phyloP scores from a whole-genome alignment of 345 rosid genomes.

The Brassica nigra region DNA sequence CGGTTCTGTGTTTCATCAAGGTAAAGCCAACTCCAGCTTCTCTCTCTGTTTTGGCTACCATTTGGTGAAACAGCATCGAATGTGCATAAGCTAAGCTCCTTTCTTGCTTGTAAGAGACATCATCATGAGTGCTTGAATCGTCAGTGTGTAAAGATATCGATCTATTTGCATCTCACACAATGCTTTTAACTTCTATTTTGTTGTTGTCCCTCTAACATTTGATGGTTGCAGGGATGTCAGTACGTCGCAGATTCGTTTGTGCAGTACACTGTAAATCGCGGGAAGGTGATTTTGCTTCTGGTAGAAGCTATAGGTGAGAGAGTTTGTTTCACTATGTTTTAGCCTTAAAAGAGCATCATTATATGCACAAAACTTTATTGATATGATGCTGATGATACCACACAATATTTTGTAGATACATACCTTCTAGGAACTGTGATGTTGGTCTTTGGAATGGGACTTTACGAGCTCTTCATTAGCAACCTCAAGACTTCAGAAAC shows the following conservation, averaged over 20 bases:
- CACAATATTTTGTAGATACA: conserved; percentile 52
- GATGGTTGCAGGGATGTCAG: conserved; percentile 66
- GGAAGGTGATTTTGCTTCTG: conserved; percentile 69
- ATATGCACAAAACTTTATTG: not conserved
- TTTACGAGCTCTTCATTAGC: conserved; percentile 88
- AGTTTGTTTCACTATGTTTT: not conserved
- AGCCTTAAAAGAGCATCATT: not conserved
- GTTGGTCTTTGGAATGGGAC: conserved; percentile 96
- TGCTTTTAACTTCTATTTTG: not conserved
- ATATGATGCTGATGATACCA: conserved; percentile 5
- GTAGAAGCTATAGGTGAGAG: conserved; percentile 89
- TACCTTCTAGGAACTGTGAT: conserved; percentile 93
- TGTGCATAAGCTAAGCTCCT: not conserved
- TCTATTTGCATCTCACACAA: too few species aligned
- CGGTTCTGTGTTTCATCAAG: conserved; percentile 79
- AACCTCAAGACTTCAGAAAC: conserved; percentile 65
- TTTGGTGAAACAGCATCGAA: not conserved
- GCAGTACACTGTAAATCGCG: conserved; percentile 52
- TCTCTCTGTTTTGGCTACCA: not conserved
- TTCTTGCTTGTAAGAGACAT: not conserved
- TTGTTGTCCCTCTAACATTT: conserved; percentile 7
- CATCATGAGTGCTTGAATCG: not conserved
- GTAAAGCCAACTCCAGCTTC: conserved; percentile 33
- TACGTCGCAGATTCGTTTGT: conserved; percentile 59
- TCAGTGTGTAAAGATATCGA: not conserved